phyloP scores from a whole-genome alignment of 2,329 filamentous ascomycete genomes.

The Trichoderma sp. region DNA sequence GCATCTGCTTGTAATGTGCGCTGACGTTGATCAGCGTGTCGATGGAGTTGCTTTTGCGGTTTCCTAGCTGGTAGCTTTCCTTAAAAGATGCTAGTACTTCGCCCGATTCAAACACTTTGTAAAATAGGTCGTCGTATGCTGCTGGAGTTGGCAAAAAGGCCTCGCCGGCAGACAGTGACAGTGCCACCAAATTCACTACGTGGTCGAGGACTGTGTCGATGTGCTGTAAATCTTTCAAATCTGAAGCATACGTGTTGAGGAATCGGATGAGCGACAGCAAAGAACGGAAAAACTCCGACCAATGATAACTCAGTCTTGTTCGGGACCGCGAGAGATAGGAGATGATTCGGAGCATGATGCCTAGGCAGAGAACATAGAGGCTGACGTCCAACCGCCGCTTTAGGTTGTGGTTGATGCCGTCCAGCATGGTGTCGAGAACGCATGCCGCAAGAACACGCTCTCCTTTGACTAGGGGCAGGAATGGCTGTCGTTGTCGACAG shows the following conservation, averaged over 20 bases:
- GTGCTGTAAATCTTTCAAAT: constrained; percentile 68
- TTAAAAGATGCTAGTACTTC: constrained; percentile 81
- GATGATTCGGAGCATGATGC: constrained; percentile 78
- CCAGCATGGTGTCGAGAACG: constrained; percentile 83
- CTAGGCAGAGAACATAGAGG: constrained; percentile 79
- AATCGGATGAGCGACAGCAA: constrained; percentile 88
- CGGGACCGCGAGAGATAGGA: constrained; percentile 82
- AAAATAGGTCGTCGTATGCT: constrained; percentile 95
- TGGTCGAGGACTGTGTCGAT: constrained; percentile 75
- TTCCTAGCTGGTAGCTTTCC: constrained; percentile 67
- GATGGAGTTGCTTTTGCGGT: constrained; percentile 68
- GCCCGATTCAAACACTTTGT: constrained; percentile 93
- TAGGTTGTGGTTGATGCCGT: constrained; percentile 93
- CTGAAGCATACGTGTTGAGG: constrained; percentile 79
- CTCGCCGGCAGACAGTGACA: constrained; percentile 84
- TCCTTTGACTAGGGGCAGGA: constrained; percentile 71
- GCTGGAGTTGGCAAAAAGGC: constrained; percentile 85
- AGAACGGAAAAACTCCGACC: constrained; percentile 91
- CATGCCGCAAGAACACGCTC: constrained; percentile 74
- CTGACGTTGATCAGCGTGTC: constrained; percentile 81
- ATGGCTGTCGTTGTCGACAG: constrained; percentile 86
- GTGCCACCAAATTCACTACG: constrained; percentile 78
- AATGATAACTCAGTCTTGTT: constrained; percentile 84
- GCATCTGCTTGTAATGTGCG: constrained; percentile 81
- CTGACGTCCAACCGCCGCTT: constrained; percentile 80